Base-by-base conservation (phyloP, 495 filamentous ascomycete genomes). In the Podospora fimiseda region DNA sequence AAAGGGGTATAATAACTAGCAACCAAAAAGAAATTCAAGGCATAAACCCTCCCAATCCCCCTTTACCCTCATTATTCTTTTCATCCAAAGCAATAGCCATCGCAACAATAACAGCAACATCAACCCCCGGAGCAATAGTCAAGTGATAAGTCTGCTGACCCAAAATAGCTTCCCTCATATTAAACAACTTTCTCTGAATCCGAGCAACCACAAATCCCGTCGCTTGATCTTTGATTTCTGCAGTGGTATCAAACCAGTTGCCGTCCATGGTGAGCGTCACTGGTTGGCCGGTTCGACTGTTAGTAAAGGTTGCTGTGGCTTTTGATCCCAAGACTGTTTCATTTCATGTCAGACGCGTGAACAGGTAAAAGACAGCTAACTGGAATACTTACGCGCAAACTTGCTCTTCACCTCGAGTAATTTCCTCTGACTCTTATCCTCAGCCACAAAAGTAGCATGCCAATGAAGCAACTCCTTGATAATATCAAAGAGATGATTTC, bases 31-130 rank as follows among this genome's bases (percentile, higher is more conserved):
- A 49, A 2, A 36, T 5, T 20, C 16, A 54, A 23, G 22, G 22
- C 43, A 54, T 27, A 14, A 22, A 14, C 14, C 18, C 15, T 16
- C 27, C 38, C 14, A 48, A 49, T 3, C 44, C 43, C 0, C 42
- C 24, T 53, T 59, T 42, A 9, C 47, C 41, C 50, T 64, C 78
- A 42, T 81, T 77, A 47, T 78, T 77, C 72, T 77, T 80, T 71
- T 84, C 80, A 44, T 84, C 81, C 50, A 85, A 69, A 46, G 75
- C 78, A 42, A 85, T 80, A 56, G 77, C 82, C 62, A 84, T 71
- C 2, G 81, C 81, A 1, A 71, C 78, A 37, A 86, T 72, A 22
- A 86, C 54, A 3, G 79, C 74, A 58, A 81, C 69, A 50, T 86
- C 82, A 2, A 81, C 79, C 5, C 75, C 74, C 1, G 80, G 78